These are phyloP conservation scores for Juglanconis juglandina DNA, from an alignment of 2,329 filamentous ascomycete genomes.

Conservation along the genomic window DNA sequence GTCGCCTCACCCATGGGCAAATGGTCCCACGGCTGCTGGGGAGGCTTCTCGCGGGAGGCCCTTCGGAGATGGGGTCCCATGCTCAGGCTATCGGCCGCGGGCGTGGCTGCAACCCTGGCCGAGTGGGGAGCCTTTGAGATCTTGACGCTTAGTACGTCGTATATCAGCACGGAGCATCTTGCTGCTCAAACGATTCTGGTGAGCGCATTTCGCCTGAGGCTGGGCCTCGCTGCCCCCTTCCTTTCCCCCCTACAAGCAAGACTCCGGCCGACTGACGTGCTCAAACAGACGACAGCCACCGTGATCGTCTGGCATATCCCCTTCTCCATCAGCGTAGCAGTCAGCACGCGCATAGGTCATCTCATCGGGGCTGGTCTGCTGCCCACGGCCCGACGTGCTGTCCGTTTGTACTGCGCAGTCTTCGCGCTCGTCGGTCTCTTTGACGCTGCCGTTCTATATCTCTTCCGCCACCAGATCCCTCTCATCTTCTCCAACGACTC, in stretches of 20 bases:
- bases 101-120: slow-evolving; percentile 36
- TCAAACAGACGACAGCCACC: slow-evolving; percentile 31
- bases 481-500: slow-evolving; percentile 31
- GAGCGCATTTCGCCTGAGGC: not conserved
- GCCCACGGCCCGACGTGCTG: slow-evolving; percentile 28
- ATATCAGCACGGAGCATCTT: slow-evolving; percentile 39
- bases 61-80: slow-evolving; percentile 34
- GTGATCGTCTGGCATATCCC: slow-evolving; percentile 41
- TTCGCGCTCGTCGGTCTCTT: slow-evolving; percentile 30
- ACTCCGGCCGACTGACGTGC: not conserved
- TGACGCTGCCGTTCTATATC: slow-evolving; percentile 31
- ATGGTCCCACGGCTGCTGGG: slow-evolving; percentile 41
- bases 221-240: not conserved
- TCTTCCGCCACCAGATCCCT: slow-evolving; percentile 28
- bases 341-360: slow-evolving; percentile 40
- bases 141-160: slow-evolving; percentile 42
- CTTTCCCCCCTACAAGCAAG: too few species aligned
- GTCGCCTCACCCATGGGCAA: slow-evolving; percentile 38
- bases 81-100: slow-evolving; percentile 36
- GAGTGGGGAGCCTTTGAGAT: slow-evolving; percentile 43
- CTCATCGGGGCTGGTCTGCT: slow-evolving; percentile 37
- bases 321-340: slow-evolving; percentile 39
- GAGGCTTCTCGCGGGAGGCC: slow-evolving; percentile 35
- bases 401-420: slow-evolving; percentile 31
- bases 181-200: slow-evolving; percentile 39